Evolutionary conservation across 2,329 filamentous ascomycete species (phyloP), one percentile per base, ranked within the genome.

Genomic region (Ophiostoma australiae): DNA sequence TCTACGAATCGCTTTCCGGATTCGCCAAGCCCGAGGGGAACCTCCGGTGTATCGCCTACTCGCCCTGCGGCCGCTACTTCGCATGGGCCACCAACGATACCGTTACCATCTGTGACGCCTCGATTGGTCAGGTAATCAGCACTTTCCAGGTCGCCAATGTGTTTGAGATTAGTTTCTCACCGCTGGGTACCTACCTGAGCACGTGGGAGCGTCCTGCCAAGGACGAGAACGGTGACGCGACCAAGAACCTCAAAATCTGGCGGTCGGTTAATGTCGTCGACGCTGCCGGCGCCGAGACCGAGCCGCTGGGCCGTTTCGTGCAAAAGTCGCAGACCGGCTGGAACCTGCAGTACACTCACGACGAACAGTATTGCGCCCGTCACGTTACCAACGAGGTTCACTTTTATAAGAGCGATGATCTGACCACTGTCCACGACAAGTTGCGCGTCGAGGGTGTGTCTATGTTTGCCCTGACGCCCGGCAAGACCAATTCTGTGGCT

Each of bases 221-320:
- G 84, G 94, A 98, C 78, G 94, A 94, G 78, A 90, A 91, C 73
- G 95, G 95, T 71, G 93, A 97, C 80, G 93, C 95, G 66, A 90
- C 89, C 76, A 97, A 97, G 87, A 99, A 99, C 80, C 84, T 99
- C 75, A 98, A 97, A 85, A 90, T 99, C 76, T 99, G 95, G 95
- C 89, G 89, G 78, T 93, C 92, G 48, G 82, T 92, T 70, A 91
- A 94, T 78, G 88, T 91, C 10, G 80, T 85, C 15, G 86, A 82
- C 73, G 91, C 94, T 78, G 88, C 91, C 11, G 80, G 85, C 15
- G 86, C 82, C 72, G 87, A 90, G 75, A 91, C 92, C 81, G 85
- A 90, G 76, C 89, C 94, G 39, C 86, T 97, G 66, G 94, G 94
- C 74, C 87, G 89, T 77, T 99, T 96, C 79, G 95, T 99, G 75